Conservation (phyloP, 2,329 filamentous ascomycete genomes). For the Cordyceps pruinosa region DNA sequence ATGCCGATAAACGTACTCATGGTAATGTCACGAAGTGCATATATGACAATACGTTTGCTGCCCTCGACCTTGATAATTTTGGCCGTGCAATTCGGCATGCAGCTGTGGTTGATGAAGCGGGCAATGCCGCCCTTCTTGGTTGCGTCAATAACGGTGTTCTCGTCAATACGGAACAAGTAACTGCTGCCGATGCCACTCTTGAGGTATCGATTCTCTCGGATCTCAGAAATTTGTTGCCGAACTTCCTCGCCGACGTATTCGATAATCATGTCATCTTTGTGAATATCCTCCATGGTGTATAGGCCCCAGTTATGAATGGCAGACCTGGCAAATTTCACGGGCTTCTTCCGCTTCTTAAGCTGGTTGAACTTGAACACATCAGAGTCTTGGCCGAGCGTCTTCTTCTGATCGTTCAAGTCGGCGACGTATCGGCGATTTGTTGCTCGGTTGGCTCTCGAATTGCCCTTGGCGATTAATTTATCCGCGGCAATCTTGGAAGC, state of each 20-base stretch:
- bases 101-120: conserved; percentile 97
- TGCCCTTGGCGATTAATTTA: conserved; percentile 77
- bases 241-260: conserved; percentile 98
- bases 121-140: conserved; percentile 98
- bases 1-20: conserved; percentile 61
- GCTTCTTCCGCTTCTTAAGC: conserved; percentile 98
- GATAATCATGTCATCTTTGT: conserved; percentile 98
- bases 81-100: conserved; percentile 95
- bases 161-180: conserved; percentile 96
- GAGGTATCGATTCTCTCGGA: conserved; percentile 84
- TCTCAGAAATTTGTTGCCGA: conserved; percentile 92
- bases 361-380: conserved; percentile 97
- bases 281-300: conserved; percentile 95
- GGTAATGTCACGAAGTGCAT: conserved; percentile 88
- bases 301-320: conserved; percentile 99
- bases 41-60: conserved; percentile 97
- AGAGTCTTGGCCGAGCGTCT: conserved; percentile 72
- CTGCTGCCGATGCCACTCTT: conserved; percentile 96
- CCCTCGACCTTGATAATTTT: conserved; percentile 99
- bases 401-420: conserved; percentile 92
- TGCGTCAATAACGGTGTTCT: conserved; percentile 94
- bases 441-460: conserved; percentile 86
- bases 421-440: conserved; percentile 93
- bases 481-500: conserved; percentile 68
- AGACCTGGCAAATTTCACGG: conserved; percentile 93